Evolutionary conservation across 2,329 filamentous ascomycete genomes (phyloP).

Genomic region (Aspergillus quadricinctus): DNA sequence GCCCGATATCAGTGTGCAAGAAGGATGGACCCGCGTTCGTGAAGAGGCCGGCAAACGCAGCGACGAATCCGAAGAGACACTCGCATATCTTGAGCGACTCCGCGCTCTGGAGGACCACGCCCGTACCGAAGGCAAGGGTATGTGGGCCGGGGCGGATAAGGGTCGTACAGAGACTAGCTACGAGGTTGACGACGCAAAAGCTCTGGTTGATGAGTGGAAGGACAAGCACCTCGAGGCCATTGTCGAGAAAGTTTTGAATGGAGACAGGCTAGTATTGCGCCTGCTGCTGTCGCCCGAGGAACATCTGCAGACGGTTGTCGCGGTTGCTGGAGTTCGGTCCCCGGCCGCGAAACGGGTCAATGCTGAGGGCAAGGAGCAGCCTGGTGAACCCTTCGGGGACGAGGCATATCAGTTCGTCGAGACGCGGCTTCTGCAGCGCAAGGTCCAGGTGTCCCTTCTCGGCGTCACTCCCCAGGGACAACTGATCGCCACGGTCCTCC

Average conservation of each 20-base stretch:
- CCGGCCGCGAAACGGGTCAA: constrained; percentile 85
- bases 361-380: constrained; percentile 72
- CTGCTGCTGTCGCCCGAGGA: constrained; percentile 75
- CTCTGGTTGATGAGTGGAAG: constrained; percentile 77
- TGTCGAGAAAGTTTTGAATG: constrained; percentile 85
- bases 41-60: constrained; percentile 85
- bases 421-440: constrained; percentile 76
- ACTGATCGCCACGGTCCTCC: constrained; percentile 80
- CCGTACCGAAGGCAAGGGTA: constrained; percentile 70
- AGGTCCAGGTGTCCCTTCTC: constrained; percentile 75
- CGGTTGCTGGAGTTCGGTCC: constrained; percentile 82
- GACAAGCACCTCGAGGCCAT: constrained; percentile 79
- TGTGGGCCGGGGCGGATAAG: constrained; percentile 67
- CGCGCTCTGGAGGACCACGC: constrained; percentile 73
- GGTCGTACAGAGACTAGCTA: constrained; percentile 70
- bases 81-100: constrained; percentile 69
- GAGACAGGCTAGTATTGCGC: constrained; percentile 82
- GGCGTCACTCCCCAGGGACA: constrained; percentile 87
- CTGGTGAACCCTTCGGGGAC: constrained; percentile 84
- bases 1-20: constrained; percentile 77
- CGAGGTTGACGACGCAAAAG: constrained; percentile 70
- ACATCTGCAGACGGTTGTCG: constrained; percentile 82
- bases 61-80: constrained; percentile 74
- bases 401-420: constrained; percentile 89
- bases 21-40: constrained; percentile 88